Evolutionary conservation across 768 basidiomycete genomes (phyloP), one percentile per base, ranked within the genome.

Genomic region (Macrolepiota fuliginosa): DNA sequence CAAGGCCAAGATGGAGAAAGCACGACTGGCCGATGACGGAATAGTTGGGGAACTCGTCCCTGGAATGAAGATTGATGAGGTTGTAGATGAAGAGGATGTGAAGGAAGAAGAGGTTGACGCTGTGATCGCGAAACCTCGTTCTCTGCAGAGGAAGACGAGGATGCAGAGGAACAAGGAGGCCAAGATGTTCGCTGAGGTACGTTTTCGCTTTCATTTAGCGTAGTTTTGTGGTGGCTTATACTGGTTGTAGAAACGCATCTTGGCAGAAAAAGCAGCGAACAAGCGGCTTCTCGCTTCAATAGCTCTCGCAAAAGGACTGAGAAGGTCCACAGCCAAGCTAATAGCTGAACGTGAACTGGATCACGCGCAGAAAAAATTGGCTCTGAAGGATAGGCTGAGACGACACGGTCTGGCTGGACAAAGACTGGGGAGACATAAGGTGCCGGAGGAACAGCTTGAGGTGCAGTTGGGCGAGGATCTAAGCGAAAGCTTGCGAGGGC

Each of bases 401-500:
- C 73, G 75, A 52, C 72, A 75, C 35, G 92, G 94, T 7, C 71
- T 94, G 12, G 85, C 79, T 0, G 95, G 95, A 0, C 81, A 85
- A 71, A 85, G 81, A 67, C 68, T 97, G 0, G 96, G 96, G 7
- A 95, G 88, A 71, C 87, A 96, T 67, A 81, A 80, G 39, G 89
- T 96, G 0, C 85, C 84, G 0, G 85, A 83, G 66, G 82, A 77
- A 13, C 77, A 80, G 36, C 81, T 95, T 3, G 91, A 89, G 49
- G 94, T 98, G 15, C 95, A 97, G 73, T 81, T 96, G 0, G 92
- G 92, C 1, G 95, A 96, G 64, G 93, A 97, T 69, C 73, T 97
- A 53, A 90, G 83, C 59, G 95, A 97, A 74, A 94, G 81, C 68
- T 74, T 96, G 67, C 79, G 95, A 59, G 87, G 79, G 42, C 75